A percentile compares a stretch with the other conserved stretches of the same genome.
Conservation (phyloP, 2,329 filamentous ascomycete genomes). For the Epichloe sibirici region DNA sequence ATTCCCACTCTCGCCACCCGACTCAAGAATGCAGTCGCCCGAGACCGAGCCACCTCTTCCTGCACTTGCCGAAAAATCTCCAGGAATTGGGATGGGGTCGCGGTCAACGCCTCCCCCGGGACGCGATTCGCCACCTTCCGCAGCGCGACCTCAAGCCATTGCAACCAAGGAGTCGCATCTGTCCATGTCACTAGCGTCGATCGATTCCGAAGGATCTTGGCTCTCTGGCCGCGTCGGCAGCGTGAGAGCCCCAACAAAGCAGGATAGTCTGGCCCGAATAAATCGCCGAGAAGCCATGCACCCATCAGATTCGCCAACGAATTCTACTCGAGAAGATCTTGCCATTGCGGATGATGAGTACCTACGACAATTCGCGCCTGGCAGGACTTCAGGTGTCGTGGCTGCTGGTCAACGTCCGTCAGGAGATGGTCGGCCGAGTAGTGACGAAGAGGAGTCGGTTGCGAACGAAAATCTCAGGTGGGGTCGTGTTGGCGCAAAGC, state of each 20-base stretch:
- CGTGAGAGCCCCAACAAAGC: slow-evolving; percentile 33
- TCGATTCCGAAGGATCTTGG: slow-evolving; percentile 95
- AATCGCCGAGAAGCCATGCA: slow-evolving; percentile 17
- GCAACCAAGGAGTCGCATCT: slow-evolving; percentile 49
- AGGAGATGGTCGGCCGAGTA: slow-evolving; percentile 41
- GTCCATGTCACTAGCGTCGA: slow-evolving; percentile 80
- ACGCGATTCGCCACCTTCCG: slow-evolving; percentile 35
- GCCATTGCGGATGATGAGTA: slow-evolving; percentile 59
- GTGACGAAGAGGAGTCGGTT: slow-evolving; percentile 42
- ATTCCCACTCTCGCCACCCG: slow-evolving; percentile 71
- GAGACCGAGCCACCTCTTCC: slow-evolving; percentile 42
- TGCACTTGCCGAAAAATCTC: slow-evolving; percentile 16
- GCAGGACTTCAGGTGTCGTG: slow-evolving; percentile 13
- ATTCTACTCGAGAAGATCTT: slow-evolving; percentile 50
- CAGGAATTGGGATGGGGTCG: slow-evolving; percentile 14
- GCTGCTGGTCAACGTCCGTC: slow-evolving; percentile 29
- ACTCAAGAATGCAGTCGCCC: slow-evolving; percentile 68
- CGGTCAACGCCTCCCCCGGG: slow-evolving; percentile 18
- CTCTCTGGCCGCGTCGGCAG: slow-evolving; percentile 61
- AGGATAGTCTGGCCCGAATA: slow-evolving; percentile 24
- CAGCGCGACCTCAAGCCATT: slow-evolving; percentile 23
- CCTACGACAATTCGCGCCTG: slow-evolving; percentile 37
- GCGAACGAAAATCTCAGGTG: slow-evolving; percentile 34
- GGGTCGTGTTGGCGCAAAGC: slow-evolving; percentile 36
- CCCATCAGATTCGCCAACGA: slow-evolving; percentile 28